Evolutionary conservation across 2,329 filamentous ascomycete genomes (phyloP), one percentile per base, ranked within the genome.

Genomic region (Pseudonectria foliicola): DNA sequence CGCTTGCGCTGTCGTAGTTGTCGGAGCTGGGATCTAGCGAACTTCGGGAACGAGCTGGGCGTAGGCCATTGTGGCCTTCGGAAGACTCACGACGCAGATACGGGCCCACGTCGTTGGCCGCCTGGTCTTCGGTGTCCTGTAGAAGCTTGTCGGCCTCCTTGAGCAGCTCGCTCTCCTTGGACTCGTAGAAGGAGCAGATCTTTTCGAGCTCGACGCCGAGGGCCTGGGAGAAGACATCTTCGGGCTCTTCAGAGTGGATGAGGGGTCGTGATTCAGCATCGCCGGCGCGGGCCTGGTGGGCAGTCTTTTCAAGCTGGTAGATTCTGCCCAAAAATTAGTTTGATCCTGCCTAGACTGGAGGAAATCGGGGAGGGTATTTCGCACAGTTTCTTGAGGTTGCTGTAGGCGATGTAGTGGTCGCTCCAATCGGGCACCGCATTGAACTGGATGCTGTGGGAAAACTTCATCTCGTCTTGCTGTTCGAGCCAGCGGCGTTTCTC

Each of bases 391-490:
- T 98, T 98, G 52, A 98, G 75, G 56, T 95, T 96, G 67, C 89
- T 95, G 65, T 98, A 98, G 41, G 89, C 85, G 57, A 98, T 93
- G 64, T 98, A 98, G 63, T 96, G 80, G 54, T 82, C 89, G 69
- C 87, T 95, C 92, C 92, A 98, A 65, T 98, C 92, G n/a, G 92
- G 92, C 52, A 98, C 92, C 45, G 92, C 89, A 69, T 98, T 98
- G 68, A 98, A 98, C 71, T 98, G 92, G 52, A 98, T 82, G 65
- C 90, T 96, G 62, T 98, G 92, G 13, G 90, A 96, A 73, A 98
- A 98, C 81, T 96, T 96, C 92, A 98, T 98, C 57, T 87, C 85
- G 78, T 84, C 80, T 48, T 71, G 75, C 50, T 80, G 70, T 51
- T 85, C 76, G 53, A 89, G 79, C 71, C 76, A 75, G 55, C 69